Evolutionary conservation across 2,329 filamentous ascomycete species (phyloP), one percentile per base, ranked within the genome.

Genomic region (Clarireedia monteithiana): DNA sequence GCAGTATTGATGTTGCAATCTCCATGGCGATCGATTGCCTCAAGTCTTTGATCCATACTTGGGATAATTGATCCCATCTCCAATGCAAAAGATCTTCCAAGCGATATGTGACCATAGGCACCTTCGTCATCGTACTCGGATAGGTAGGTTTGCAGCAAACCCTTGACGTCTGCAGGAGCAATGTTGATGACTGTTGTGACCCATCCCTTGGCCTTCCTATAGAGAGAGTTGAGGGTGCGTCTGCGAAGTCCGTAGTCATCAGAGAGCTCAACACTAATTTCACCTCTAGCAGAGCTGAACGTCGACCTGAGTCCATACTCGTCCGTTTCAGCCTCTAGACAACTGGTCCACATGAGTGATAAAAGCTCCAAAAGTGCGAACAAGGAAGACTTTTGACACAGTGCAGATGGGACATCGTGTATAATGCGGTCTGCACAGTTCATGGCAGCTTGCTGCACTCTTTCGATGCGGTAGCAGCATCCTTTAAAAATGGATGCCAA

Each of bases 61-160:
- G 95, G 92, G 55, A 99, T 89, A 15, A 86, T 77, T 7, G 89
- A 89, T 3, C 94, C 94, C 76, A 97, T 88, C 67, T 99, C 91
- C 27, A 96, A 74, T 14, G 94, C 94, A 70, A 99, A 96, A 1
- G 94, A 97, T 58, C 95, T 81, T 10, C 94, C 95, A 15, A 99
- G 78, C 1, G 91, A 92, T 59, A 97, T 84, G 69, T 96, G 91
- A 0, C 91, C 94, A 67, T 95, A 96, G 1, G 85, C 84, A 50
- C 88, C 89, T 62, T 96, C 89, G 62, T 97, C 91, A 59, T 95
- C 88, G 64, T 91, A 96, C 63, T 96, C 91, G 0, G 95, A 96
- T 15, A 99, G 78, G 68, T 99, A 97, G 0, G 94, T 97, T 73
- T 96, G 94, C 45, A 99, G 77, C 20, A 99, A 77, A 0, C 95